Evolutionary conservation across 495 filamentous ascomycete genomes (phyloP).

Genomic region (Terfezia claveryi): DNA sequence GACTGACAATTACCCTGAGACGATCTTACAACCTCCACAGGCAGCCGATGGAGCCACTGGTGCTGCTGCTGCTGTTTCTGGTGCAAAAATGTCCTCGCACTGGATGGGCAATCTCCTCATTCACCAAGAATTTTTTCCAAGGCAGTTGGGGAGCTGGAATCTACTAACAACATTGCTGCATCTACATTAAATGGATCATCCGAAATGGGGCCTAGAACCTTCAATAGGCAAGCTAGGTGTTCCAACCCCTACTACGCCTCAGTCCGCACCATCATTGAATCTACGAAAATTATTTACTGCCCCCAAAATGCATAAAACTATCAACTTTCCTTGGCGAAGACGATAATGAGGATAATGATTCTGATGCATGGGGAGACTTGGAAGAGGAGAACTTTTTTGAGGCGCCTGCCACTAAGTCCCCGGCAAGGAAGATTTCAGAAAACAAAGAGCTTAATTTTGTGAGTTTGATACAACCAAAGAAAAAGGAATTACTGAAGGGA

Average conservation of each 20-base stretch:
- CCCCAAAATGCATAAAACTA: constrained; percentile 23
- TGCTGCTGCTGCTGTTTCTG: constrained; percentile 23
- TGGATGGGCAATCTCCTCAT: constrained; percentile 95
- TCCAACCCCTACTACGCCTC: constrained; percentile 3
- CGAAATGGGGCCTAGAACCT: constrained; percentile 15
- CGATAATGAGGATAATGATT: constrained; percentile 33
- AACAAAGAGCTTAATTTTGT: too few species aligned
- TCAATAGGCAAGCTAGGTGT: constrained; percentile 6
- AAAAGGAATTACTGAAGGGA: neutral
- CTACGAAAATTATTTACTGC: constrained; percentile 22
- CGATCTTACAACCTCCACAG: constrained; percentile 33
- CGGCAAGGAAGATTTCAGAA: too few species aligned
- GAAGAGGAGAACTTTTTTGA: constrained; percentile 32
- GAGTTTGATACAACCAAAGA: constrained; percentile 5
- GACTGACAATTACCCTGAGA: constrained; percentile 59
- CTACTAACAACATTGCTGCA: too few species aligned
- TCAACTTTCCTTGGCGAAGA: constrained; percentile 27
- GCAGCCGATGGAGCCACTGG: constrained; percentile 3
- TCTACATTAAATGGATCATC: too few species aligned
- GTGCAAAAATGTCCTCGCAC: constrained; percentile 35
- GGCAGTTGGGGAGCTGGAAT: constrained; percentile 63
- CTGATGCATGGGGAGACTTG: constrained; percentile 53
- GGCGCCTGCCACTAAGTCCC: constrained; percentile 9
- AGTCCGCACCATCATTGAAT: constrained; percentile 21
- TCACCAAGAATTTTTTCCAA: constrained; percentile 79